Conservation (phyloP, 2,329 filamentous ascomycete species). For the Ciborinia camelliae region DNA sequence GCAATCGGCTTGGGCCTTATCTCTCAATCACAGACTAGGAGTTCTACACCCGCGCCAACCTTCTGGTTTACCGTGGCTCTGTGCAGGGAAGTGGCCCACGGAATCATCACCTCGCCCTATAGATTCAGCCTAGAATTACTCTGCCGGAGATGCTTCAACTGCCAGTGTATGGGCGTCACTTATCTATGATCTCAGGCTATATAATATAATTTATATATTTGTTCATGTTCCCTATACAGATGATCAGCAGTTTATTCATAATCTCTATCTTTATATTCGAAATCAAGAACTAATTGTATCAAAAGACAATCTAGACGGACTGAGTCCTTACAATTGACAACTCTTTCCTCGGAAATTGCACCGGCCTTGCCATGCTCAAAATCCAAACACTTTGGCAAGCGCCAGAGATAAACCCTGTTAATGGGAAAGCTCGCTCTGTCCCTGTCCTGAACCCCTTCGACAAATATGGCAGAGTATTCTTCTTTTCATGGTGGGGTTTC, state of each 20-base stretch:
- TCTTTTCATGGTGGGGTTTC: conserved; percentile 85
- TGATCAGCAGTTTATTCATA: background rate
- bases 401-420: conserved; percentile 64
- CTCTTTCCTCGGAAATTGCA: background rate
- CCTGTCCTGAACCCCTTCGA: conserved; percentile 76
- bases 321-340: background rate
- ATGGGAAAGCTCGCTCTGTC: conserved; percentile 75
- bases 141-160: conserved; percentile 15
- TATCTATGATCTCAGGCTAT: background rate
- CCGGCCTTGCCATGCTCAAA: conserved; percentile 22
- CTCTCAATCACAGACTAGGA: background rate
- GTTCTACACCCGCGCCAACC: no score
- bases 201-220: conserved; percentile 8
- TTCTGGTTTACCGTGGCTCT: background rate
- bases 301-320: background rate
- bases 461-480: conserved; percentile 81
- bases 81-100: background rate
- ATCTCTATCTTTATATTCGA: background rate
- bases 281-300: background rate
- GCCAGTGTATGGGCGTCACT: background rate
- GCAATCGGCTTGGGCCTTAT: background rate
- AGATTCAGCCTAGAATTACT: background rate
- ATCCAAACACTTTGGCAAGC: conserved; percentile 32
- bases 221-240: background rate
- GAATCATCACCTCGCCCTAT: background rate